Evolutionary conservation across 208 protist species (phyloP).

Genomic region (Trypanosoma theileri): DNA sequence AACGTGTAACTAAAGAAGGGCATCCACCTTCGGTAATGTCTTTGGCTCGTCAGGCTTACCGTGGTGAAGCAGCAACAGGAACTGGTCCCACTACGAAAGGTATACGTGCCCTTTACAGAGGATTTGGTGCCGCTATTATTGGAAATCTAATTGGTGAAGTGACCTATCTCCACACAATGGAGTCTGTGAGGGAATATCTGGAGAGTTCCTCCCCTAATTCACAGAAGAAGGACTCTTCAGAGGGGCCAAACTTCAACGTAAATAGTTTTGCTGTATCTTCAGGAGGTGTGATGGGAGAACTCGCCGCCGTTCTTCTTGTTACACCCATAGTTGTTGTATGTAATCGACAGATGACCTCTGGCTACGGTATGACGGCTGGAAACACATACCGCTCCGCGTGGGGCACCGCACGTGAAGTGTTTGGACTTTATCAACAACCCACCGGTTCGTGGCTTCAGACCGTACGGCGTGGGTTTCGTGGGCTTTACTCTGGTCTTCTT

Average conservation of each 20-base stretch:
- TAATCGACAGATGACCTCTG: conserved; percentile 84
- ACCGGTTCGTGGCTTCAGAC: neutral
- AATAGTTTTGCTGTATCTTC: conserved; percentile 57
- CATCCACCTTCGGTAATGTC: conserved; percentile 45
- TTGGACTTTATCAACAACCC: conserved; percentile 41
- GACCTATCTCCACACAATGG: conserved; percentile 71
- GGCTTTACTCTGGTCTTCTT: conserved; percentile 69
- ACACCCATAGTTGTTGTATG: conserved; percentile 69
- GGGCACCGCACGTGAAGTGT: conserved; percentile 48
- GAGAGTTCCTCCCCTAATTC: conserved; percentile 7
- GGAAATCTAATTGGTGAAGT: conserved; percentile 78
- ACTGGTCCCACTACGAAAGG: conserved; percentile 37
- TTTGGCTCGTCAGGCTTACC: conserved; percentile 52
- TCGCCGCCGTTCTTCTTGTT: conserved; percentile 59
- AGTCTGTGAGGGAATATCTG: conserved; percentile 66
- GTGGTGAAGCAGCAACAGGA: conserved; percentile 33
- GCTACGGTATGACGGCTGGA: conserved; percentile 59
- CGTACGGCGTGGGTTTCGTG: conserved; percentile 36
- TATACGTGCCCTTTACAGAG: conserved; percentile 69
- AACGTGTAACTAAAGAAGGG: conserved; percentile 71
- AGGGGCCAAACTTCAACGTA: conserved; percentile 27
- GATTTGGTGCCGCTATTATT: conserved; percentile 63
- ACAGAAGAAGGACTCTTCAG: neutral
- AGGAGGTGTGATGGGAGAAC: conserved; percentile 73
- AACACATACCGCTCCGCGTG: conserved; percentile 50